phyloP scores from a whole-genome alignment of 148 eudicot genomes.

The Pharnaceum exiguum region DNA sequence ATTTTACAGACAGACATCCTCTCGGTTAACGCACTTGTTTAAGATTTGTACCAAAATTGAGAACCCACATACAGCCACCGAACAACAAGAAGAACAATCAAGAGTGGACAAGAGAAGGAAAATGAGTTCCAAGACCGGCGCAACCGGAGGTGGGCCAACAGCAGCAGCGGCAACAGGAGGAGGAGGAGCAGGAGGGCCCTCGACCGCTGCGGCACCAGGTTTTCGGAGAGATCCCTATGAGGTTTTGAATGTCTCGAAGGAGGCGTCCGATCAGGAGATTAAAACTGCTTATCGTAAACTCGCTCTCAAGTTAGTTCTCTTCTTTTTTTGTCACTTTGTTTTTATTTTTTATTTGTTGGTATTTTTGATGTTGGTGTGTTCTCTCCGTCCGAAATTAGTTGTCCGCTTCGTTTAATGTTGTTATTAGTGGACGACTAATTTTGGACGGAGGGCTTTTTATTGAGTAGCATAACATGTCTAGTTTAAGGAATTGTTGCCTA shows the following conservation, averaged over 20 bases:
- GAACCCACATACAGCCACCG: neutral
- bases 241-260: slow-evolving; percentile 71
- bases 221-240: slow-evolving; percentile 83
- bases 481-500: too few species aligned
- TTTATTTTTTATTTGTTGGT: neutral
- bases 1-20: slow-evolving; percentile 21
- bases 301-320: slow-evolving; percentile 78
- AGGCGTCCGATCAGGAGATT: slow-evolving; percentile 82
- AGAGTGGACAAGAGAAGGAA: slow-evolving; percentile 10
- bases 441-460: too few species aligned
- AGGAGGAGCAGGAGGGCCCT: too few species aligned
- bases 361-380: neutral
- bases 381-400: too few species aligned
- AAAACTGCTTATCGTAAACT: slow-evolving; percentile 92
- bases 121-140: slow-evolving; percentile 45
- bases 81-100: slow-evolving; percentile 12
- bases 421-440: too few species aligned
- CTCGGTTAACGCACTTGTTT: too few species aligned
- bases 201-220: slow-evolving; percentile 39
- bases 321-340: neutral
- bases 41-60: slow-evolving; percentile 7
- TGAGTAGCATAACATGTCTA: too few species aligned
- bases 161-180: slow-evolving; percentile 38
- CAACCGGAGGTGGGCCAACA: slow-evolving; percentile 45
- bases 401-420: too few species aligned